A percentile compares a stretch with the other conserved stretches of the same genome.
These are phyloP conservation scores for Colletotrichum acutatum DNA, from an alignment of 2,329 filamentous ascomycete genomes.

Conservation along the genomic window DNA sequence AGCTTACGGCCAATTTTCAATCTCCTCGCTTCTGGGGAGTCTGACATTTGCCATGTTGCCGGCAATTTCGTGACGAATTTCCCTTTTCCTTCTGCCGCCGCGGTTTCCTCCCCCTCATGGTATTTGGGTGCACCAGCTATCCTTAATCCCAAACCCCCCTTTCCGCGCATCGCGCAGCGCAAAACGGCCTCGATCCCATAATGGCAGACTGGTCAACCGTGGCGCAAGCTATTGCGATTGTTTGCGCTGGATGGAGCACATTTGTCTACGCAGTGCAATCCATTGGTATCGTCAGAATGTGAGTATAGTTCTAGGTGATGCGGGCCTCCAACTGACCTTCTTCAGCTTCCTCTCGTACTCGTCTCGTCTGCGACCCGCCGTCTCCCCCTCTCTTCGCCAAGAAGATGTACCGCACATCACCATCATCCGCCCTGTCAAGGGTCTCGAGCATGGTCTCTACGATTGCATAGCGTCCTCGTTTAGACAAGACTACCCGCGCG, in stretches of 20 bases:
- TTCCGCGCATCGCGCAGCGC: neutral
- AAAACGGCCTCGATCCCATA: neutral
- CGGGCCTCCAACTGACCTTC: neutral
- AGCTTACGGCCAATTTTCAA: neutral
- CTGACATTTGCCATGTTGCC: neutral
- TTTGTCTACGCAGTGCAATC: constrained; percentile 64
- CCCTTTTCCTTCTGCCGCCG: neutral
- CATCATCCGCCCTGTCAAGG: constrained; percentile 92
- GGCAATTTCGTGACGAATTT: neutral
- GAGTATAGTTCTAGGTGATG: constrained; percentile 37
- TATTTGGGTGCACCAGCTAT: constrained; percentile 39
- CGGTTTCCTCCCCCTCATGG: neutral
- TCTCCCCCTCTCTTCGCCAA: constrained; percentile 61
- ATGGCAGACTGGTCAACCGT: constrained; percentile 38
- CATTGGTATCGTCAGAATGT: constrained; percentile 69
- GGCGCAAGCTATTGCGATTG: constrained; percentile 54
- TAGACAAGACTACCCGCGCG: constrained; percentile 80
- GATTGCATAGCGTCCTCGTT: constrained; percentile 92
- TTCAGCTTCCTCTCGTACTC: constrained; percentile 65
- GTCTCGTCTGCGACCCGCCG: constrained; percentile 56
- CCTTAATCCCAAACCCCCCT: neutral
- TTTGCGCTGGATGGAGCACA: constrained; percentile 64
- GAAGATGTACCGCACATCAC: constrained; percentile 82
- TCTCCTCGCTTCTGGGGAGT: neutral
- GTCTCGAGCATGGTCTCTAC: constrained; percentile 88